Base-by-base conservation (phyloP, 768 basidiomycete genomes). In the Dioszegia hungarica region DNA sequence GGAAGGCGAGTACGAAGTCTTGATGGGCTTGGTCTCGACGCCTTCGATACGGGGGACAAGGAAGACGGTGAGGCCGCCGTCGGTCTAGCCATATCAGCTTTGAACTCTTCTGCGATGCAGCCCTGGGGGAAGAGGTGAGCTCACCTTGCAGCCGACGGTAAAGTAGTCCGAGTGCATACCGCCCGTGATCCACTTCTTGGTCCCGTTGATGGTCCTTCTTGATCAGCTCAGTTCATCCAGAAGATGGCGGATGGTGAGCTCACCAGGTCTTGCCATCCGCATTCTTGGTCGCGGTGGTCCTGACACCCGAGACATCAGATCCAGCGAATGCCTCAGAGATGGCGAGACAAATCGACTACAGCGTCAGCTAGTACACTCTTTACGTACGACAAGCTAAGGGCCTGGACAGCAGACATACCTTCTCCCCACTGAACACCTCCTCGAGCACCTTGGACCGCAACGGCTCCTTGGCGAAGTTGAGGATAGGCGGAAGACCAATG, bases 291-390 rank as follows among this genome's bases (percentile, higher is more conserved):
- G 90, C 91, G 2, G 82, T 84, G 3, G 89, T 90, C 57, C 63
- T 63, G 56, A 93, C 75, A 17, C 89, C 88, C 47, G 73, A 65
- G 9, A 95, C 90, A 73, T 93, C 90, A 2, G 69, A 72, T 2
- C 78, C 90, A 10, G 89, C 90, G 55, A 87, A 87, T 2, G 90
- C 89, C 76, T 94, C 91, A 11, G 87, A 86, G 61, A 94, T 89
- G 39, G 90, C 91, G 29, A 94, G 77, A 56, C 84, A 87, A 59
- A 95, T 89, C 72, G 86, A 87, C 78, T 91, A 45, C 15, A 10
- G 6, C 6, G 17, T 41, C 39, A 44, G 28, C n/a, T n/a, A n/a
- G n/a, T n/a, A n/a, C n/a, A n/a, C n/a, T n/a, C n/a, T n/a, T n/a
- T n/a, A n/a, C n/a, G n/a, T n/a, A n/a, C n/a, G 11, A 27, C 17